phyloP scores from a whole-genome alignment of 345 rosid genomes.

The Brassica incana region DNA sequence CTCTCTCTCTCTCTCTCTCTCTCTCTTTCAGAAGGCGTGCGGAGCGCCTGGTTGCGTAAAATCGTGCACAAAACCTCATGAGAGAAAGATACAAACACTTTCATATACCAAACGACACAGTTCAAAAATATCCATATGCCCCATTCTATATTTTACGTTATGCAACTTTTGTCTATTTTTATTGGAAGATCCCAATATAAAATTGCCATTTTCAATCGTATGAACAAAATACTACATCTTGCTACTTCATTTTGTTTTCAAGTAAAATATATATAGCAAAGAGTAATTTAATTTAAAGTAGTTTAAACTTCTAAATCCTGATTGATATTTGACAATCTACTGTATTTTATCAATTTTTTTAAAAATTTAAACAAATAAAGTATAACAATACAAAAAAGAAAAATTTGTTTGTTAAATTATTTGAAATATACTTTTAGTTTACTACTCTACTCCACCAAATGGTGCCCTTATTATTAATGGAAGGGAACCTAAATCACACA shows the following conservation, averaged over 20 bases:
- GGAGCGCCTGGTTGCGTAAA: slow-evolving; percentile 31
- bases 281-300: neutral
- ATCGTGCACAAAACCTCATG: slow-evolving; percentile 32
- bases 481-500: too few species aligned
- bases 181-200: neutral
- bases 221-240: too few species aligned
- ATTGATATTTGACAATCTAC: too few species aligned
- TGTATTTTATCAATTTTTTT: neutral
- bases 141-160: slow-evolving; percentile 9
- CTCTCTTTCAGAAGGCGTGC: slow-evolving; percentile 34
- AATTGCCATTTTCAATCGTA: too few species aligned
- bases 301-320: neutral
- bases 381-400: too few species aligned
- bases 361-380: too few species aligned
- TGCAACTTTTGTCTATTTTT: slow-evolving; percentile 6
- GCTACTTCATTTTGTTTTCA: neutral
- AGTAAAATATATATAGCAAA: neutral
- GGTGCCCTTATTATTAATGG: too few species aligned
- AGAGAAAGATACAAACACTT: neutral
- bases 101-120: slow-evolving; percentile 23
- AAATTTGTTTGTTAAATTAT: too few species aligned
- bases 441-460: too few species aligned
- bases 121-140: slow-evolving; percentile 24
- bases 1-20: slow-evolving; percentile 31
- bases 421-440: too few species aligned